Base-by-base conservation (phyloP, 305 asterid genomes). In the Fraxinus angustifolia region DNA sequence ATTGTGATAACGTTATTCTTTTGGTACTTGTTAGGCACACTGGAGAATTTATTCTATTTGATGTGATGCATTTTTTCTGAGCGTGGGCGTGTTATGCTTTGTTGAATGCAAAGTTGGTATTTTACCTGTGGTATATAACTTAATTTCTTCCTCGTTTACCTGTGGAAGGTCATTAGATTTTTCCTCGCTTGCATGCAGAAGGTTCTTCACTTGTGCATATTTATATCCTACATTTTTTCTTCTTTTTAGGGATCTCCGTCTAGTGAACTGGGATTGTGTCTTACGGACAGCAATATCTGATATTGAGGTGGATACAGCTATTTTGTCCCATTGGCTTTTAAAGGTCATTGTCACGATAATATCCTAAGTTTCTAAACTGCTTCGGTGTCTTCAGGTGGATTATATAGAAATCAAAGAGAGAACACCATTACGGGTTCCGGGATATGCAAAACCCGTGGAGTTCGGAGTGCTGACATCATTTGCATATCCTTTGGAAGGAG, bases 191-290 rank as follows among this genome's bases (percentile, higher is more conserved):
- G 79, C 79, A 28, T 77, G 73, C 40, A 65, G 14, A 48, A 23
- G 76, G 58, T 65, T 83, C 42, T 75, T 76, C 72, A 19, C 60
- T 70, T 83, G 21, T 82, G n/a, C 36, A 30, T 86, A 31, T 33
- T 74, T 3, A 70, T 40, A 76, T 56, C 79, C 79, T 8, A 79
- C 58, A 70, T 81, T 23, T 70, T 78, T 58, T 81, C 68, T 82
- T 81, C 79, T 48, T 81, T 78, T 62, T 73, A 96, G 99, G 90
- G 98, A 91, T 86, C 87, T 90, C n/a, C 97, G 99, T 34, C 91
- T 94, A 72, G 99, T 96, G 87, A 95, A 96, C 87, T 96, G 99
- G 99, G 98, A 93, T 82, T 93, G 97, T 87, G 91, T 91, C 79
- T 83, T 96, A 91, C 89, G 92, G 53, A 96, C 99, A 16, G 99